Conservation (phyloP, 495 filamentous ascomycete genomes). For the Xylaria bambusicola region DNA sequence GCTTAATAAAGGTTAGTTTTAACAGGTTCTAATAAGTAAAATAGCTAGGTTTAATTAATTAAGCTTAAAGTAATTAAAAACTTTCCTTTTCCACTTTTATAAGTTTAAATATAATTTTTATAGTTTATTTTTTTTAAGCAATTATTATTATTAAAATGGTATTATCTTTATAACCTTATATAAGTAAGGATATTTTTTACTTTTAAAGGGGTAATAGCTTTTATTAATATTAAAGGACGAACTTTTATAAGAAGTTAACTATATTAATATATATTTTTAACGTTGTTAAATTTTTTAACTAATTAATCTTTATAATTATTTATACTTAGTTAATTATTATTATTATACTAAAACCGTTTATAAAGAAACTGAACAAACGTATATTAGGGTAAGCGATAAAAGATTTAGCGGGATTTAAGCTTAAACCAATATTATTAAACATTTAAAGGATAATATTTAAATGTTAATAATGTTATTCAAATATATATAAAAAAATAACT, state of each 20-base stretch:
- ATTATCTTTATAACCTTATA: neutral
- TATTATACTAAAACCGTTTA: neutral
- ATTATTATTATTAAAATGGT: neutral
- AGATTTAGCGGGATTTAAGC: neutral
- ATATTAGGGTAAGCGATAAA: neutral
- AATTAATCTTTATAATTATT: neutral
- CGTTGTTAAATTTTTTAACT: neutral
- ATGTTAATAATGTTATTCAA: neutral
- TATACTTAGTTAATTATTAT: neutral
- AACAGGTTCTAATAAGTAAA: neutral
- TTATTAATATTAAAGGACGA: neutral
- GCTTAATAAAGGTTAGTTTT: neutral
- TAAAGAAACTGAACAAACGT: neutral
- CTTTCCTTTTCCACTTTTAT: neutral
- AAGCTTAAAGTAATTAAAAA: conserved; percentile 7
- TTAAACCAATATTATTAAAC: neutral
- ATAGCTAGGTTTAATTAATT: neutral
- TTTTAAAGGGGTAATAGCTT: neutral
- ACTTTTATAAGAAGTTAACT: neutral
- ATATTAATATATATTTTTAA: conserved; percentile 4
- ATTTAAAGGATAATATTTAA: neutral
- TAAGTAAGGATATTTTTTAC: neutral
- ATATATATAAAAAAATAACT: neutral
- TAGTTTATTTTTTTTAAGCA: neutral
- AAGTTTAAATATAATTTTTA: conserved; percentile 1